These are phyloP conservation scores for barrel medic (Medicago truncatula) DNA, from an alignment of 306 rosid species.

Conservation along the genomic window DNA sequence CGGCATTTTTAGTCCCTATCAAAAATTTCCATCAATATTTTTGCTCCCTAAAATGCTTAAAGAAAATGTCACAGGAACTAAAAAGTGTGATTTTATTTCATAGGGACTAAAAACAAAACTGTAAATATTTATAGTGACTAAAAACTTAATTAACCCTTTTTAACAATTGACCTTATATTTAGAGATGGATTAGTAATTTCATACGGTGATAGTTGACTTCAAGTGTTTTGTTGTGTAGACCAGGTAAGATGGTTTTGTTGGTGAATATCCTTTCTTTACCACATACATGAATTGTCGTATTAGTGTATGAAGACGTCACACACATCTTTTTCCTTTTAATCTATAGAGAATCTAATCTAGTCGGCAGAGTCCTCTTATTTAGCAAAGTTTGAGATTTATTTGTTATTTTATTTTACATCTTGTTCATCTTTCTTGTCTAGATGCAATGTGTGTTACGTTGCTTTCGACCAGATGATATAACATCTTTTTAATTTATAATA, in stretches of 20 bases:
- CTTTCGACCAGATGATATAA: constrained; percentile 12
- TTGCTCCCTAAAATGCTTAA: too few species aligned
- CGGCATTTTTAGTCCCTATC: too few species aligned
- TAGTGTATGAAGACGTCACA: constrained; percentile 16
- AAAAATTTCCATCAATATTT: too few species aligned
- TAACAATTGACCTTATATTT: neutral
- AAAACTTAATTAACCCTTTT: too few species aligned
- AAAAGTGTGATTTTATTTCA: too few species aligned
- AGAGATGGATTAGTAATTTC: neutral
- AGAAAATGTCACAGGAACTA: too few species aligned
- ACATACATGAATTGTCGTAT: constrained; percentile 4
- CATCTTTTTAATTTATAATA: neutral
- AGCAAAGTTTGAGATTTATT: neutral
- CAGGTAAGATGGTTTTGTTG: constrained; percentile 9
- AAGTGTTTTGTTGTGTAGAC: neutral
- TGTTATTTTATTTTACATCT: neutral
- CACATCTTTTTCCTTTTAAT: constrained; percentile 1
- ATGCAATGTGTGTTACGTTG: constrained; percentile 27
- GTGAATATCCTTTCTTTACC: neutral
- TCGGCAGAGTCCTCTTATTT: constrained; percentile 1
- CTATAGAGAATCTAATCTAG: neutral
- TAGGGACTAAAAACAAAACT: too few species aligned
- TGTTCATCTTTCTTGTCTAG: constrained; percentile 5
- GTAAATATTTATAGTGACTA: too few species aligned
- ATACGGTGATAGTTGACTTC: neutral